phyloP scores from a whole-genome alignment of 108 stramenopile species.

The Cyclotella choctawhatcheeana region DNA sequence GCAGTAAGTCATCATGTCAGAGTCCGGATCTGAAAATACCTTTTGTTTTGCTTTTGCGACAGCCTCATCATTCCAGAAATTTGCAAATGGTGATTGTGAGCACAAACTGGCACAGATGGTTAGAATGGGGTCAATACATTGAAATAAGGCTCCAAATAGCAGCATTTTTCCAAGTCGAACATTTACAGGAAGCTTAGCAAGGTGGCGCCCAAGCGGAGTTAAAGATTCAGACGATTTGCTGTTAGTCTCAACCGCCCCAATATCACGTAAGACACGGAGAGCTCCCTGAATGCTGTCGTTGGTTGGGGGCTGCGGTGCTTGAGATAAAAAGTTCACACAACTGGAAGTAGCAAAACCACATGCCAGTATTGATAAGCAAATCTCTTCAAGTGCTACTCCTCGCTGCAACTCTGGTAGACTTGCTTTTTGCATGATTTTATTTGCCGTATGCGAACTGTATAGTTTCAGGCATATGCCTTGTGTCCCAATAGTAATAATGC shows the following conservation, averaged over 20 bases:
- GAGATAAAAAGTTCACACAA: constrained; percentile 79
- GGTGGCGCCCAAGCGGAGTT: constrained; percentile 89
- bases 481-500: no score
- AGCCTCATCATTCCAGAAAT: constrained; percentile 61
- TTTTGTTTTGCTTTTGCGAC: constrained; percentile 80
- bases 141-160: constrained; percentile 16
- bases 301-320: constrained; percentile 94
- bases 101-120: constrained; percentile 85
- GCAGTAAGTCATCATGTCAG: constrained; percentile 89
- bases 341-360: constrained; percentile 43
- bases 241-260: constrained; percentile 69
- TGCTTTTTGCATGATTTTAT: constrained; percentile 60
- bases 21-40: constrained; percentile 63
- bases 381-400: constrained; percentile 53
- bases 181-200: constrained; percentile 91
- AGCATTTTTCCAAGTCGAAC: constrained; percentile 87
- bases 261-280: constrained; percentile 62
- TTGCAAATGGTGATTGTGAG: constrained; percentile 81
- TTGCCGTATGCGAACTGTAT: constrained; percentile 72
- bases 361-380: constrained; percentile 78
- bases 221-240: constrained; percentile 50
- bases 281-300: constrained; percentile 70
- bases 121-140: constrained; percentile 75
- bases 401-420: constrained; percentile 90
- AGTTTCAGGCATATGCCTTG: constrained; percentile 80